Evolutionary conservation across 441 rosid species (phyloP).

Genomic region (Pelargonium myrrhifolium): DNA sequence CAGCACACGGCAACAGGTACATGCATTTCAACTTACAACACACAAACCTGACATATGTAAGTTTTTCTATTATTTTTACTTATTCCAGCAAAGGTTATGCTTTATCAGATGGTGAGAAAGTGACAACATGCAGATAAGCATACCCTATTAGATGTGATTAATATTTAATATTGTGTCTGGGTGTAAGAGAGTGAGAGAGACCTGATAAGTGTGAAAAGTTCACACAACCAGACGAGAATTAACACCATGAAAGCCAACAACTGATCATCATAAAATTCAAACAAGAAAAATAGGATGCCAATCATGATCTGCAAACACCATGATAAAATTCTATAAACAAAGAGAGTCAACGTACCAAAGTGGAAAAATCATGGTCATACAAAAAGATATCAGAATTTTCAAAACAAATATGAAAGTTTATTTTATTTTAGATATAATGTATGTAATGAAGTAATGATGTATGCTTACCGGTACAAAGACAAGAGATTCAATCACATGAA

Average conservation of each 20-base stretch:
- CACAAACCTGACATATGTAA: neutral
- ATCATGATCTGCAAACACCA: constrained; percentile 85
- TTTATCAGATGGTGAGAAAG: neutral
- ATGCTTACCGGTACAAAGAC: constrained; percentile 87
- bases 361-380: neutral
- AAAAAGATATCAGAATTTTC: neutral
- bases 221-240: constrained; percentile 96
- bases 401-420: neutral
- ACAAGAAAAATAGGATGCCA: constrained; percentile 87
- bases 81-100: neutral
- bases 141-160: too few species aligned
- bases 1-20: neutral
- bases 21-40: neutral
- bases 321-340: neutral
- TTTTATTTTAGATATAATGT: neutral
- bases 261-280: constrained; percentile 96
- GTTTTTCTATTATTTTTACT: neutral
- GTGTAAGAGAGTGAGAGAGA: constrained; percentile 18
- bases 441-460: neutral
- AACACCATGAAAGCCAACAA: constrained; percentile 95
- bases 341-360: neutral
- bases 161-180: neutral
- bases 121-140: too few species aligned
- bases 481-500: constrained; percentile 90
- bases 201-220: constrained; percentile 92